Evolutionary conservation across 202 grass and related monocot genomes (phyloP).

Genomic region (Carex sylvatica): DNA sequence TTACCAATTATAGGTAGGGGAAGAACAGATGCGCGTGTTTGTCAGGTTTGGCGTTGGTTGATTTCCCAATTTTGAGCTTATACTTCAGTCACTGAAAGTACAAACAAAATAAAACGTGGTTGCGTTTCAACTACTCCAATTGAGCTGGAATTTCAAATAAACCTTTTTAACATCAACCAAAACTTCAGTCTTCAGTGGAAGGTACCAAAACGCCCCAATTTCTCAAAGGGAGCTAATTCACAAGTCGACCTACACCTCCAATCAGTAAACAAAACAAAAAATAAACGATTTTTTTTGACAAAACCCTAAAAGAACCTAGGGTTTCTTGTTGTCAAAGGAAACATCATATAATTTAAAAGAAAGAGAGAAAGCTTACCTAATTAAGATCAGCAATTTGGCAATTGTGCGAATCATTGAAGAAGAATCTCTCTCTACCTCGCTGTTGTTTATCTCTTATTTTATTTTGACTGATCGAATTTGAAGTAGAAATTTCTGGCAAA

Average conservation of each 20-base stretch:
- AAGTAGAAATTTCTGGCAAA: not conserved
- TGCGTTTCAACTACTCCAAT: not conserved
- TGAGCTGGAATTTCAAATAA: not conserved
- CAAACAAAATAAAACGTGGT: not conserved
- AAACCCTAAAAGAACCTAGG: conserved; percentile 10
- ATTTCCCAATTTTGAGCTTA: not conserved
- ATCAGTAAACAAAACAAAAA: not conserved
- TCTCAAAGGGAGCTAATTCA: not conserved
- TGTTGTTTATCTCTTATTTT: not conserved
- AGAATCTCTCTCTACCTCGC: conserved; percentile 5
- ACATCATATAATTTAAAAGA: not conserved
- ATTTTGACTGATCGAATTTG: not conserved
- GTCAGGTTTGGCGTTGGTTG: not conserved
- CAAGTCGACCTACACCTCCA: not conserved
- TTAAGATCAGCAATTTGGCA: conserved; percentile 19
- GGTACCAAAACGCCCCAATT: not conserved
- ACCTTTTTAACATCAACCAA: not conserved
- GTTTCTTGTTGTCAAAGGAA: conserved; percentile 17
- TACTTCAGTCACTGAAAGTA: not conserved
- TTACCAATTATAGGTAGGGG: not conserved
- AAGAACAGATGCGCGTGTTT: not conserved
- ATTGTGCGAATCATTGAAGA: not conserved
- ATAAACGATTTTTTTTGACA: not conserved
- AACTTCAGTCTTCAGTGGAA: not conserved
- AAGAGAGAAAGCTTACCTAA: conserved; percentile 26